Base-by-base conservation (phyloP, 768 basidiomycete genomes). In the Naganishia vaughanmartiniae region DNA sequence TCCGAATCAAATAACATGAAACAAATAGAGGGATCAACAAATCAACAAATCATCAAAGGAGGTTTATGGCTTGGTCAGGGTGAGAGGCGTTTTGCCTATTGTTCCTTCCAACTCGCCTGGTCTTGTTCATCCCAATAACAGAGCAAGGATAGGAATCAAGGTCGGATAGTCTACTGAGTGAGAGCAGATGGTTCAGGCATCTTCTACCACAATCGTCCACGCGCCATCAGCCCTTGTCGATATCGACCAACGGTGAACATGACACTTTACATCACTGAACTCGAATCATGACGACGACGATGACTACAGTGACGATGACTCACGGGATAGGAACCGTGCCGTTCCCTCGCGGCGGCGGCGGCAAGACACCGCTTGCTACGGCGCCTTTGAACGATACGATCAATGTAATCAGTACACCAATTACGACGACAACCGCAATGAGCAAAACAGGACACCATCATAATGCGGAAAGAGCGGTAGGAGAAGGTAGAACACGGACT, bases 361-460 rank as follows among this genome's bases (percentile, higher is more conserved):
- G 60, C n/a, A 34, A 28, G 26, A 19, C 36, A 30, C 60, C 60
- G 39, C 60, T 26, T 15, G 60, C 60, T 1, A 63, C 60, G 24
- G 60, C 60, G n/a, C 60, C 60, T 5, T 21, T 63, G 39, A 63
- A 63, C 39, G 60, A 63, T 45, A 63, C 60, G 34, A 33, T 36
- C n/a, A n/a, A 21, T 11, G 19, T 15, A 15, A 12, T 34, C 21
- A 28, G 39, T n/a, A n/a, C 57, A 28, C n/a, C 34, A 39, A 21
- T 9, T 4, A 36, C 7, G 34, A 33, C 30, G 56, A 39, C 57
- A 19, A 39, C 21, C 4, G 26, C 21, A 58, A n/a, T 9, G n/a
- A 5, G n/a, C 34, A 21, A 58, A 17, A 58, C 31, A 24, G 39
- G 39, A 21, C 34, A 51, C 12, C 19, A 51, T 24, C 48, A 51